Conservation (phyloP, 768 basidiomycete genomes). For the Tylopilus vinaceipallidus region DNA sequence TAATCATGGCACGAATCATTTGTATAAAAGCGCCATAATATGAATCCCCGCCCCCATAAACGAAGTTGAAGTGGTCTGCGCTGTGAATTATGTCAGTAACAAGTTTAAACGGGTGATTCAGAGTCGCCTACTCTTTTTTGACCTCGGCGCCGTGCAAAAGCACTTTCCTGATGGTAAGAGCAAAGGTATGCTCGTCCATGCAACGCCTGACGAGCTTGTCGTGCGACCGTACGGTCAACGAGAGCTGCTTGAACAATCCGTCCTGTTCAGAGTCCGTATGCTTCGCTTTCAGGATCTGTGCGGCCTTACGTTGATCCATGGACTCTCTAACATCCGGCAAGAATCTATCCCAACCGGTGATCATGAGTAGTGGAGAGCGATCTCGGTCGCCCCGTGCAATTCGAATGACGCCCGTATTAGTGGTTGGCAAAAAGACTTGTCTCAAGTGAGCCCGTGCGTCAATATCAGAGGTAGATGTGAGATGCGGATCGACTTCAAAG, state of each 20-base stretch:
- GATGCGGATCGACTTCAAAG: conserved; percentile 2
- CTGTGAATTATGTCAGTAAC: no score
- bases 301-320: neutral
- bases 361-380: neutral
- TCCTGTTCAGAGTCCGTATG: neutral
- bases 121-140: no score
- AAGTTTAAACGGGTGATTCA: no score
- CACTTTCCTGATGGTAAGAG: no score
- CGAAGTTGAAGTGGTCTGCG: no score
- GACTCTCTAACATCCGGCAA: neutral
- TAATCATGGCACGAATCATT: no score
- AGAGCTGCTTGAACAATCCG: neutral
- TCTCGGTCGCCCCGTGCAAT: neutral
- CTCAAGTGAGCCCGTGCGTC: neutral
- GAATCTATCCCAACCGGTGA: neutral
- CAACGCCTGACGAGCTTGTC: no score
- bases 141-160: no score
- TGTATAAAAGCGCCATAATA: no score
- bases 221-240: no score
- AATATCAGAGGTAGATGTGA: neutral
- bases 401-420: neutral
- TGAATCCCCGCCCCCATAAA: no score
- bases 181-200: no score
- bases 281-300: neutral
- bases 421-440: neutral